Evolutionary conservation across 2,329 filamentous ascomycete species (phyloP), one percentile per base, ranked within the genome.

Genomic region (Xylariales sp.): DNA sequence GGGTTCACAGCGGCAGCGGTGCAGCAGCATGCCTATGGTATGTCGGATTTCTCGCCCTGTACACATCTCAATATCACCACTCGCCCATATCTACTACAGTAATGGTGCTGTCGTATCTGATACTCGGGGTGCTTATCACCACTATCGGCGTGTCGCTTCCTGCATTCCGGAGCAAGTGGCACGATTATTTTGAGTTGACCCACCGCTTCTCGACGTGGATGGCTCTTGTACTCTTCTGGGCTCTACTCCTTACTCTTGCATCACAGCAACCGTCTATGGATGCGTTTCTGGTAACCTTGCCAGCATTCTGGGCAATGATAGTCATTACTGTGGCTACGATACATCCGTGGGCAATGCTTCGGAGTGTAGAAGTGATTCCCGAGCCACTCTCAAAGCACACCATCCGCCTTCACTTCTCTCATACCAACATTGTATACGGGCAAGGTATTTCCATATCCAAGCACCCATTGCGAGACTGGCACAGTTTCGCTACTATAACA

Each of bases 401-500:
- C 27, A 66, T 87, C 20, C 76, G 81, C 28, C 73, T 93, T 15
- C 76, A 83, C 54, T 85, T 89, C 52, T 66, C 71, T 52, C 81
- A 85, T 60, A 72, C 74, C 14, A 69, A 74, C 16, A 76, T 79
- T 7, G 68, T 73, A 37, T 69, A 73, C 40, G 71, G 76, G 44
- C 70, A 73, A 40, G 72, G 70, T 30, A 67, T 78, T 37, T 76
- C 82, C 29, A 61, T 88, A 17, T 76, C 83, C 4, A 71, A 73
- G 38, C 67, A 70, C 7, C 83, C 84, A 0, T 65, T 88, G 27
- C 61, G 72, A 7, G 85, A 90, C 59, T 87, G 83, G 71, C 85
- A 90, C 61, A 76, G 80, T 1, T 90, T 90, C 53, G 85, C 85
- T 29, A 82, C 82, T 2, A 85, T 89, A 74, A 79, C 83, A 1